These are phyloP conservation scores for Obelidium mucronatum DNA, from an alignment of 192 early-diverging fungal genomes.

Conservation along the genomic window DNA sequence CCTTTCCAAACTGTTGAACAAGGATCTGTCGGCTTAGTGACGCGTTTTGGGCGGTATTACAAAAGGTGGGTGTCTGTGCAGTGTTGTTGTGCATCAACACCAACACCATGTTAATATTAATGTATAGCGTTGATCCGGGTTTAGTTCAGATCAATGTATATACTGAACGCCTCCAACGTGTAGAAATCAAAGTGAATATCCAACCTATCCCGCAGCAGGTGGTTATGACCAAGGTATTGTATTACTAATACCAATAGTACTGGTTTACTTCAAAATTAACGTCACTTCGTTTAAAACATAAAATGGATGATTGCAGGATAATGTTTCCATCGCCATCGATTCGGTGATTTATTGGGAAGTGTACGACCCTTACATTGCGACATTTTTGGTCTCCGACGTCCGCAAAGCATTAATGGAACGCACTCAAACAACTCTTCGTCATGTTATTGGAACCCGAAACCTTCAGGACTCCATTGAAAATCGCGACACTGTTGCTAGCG, in stretches of 20 bases:
- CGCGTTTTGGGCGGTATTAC: slow-evolving; percentile 68
- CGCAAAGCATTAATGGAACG: slow-evolving; percentile 81
- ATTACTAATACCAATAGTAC: too few relatives aligned
- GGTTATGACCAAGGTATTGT: slow-evolving; percentile 92
- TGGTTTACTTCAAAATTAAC: too few relatives aligned
- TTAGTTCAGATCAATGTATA: slow-evolving; percentile 53
- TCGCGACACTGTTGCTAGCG: slow-evolving; percentile 82
- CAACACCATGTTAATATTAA: background rate
- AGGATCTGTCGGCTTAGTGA: slow-evolving; percentile 74
- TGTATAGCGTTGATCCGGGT: slow-evolving; percentile 51
- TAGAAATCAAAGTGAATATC: slow-evolving; percentile 71
- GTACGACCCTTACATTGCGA: slow-evolving; percentile 78
- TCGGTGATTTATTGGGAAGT: slow-evolving; percentile 85
- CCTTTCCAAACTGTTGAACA: slow-evolving; percentile 75
- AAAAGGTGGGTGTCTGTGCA: slow-evolving; percentile 3
- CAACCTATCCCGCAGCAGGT: slow-evolving; percentile 72
- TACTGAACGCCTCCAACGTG: slow-evolving; percentile 42
- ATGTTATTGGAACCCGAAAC: slow-evolving; percentile 79
- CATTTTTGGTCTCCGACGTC: slow-evolving; percentile 81
- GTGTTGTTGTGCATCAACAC: background rate
- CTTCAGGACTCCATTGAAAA: slow-evolving; percentile 92
- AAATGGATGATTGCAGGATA: too few relatives aligned
- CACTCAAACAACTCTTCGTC: slow-evolving; percentile 88
- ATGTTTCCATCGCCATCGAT: slow-evolving; percentile 84
- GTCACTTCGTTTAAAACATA: too few relatives aligned